These are phyloP conservation scores for Fusarium nematophilum DNA, from an alignment of 2,329 filamentous ascomycete species.

Conservation along the genomic window DNA sequence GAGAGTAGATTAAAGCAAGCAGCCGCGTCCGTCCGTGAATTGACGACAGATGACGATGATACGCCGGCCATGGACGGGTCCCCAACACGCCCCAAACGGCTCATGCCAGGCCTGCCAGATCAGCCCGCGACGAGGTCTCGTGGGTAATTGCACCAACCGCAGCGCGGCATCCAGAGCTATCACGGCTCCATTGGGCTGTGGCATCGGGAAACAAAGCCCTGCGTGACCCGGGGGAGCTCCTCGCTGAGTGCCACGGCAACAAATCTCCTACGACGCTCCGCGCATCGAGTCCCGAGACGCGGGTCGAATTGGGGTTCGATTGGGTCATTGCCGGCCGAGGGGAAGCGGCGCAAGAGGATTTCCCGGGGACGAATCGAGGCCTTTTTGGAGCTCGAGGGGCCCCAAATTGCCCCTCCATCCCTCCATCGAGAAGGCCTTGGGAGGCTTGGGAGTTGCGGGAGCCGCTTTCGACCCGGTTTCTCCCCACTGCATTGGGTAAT, in stretches of 20 bases:
- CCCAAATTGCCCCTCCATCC: conserved; percentile 14
- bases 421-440: neutral
- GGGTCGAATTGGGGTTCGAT: conserved; percentile 24
- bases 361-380: conserved; percentile 42
- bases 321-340: conserved; percentile 43
- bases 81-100: conserved; percentile 10
- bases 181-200: conserved; percentile 25
- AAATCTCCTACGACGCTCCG: conserved; percentile 3
- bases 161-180: conserved; percentile 12
- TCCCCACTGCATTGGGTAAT: conserved; percentile 40
- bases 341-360: conserved; percentile 51
- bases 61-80: conserved; percentile 35
- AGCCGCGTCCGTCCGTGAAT: conserved; percentile 31
- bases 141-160: conserved; percentile 32
- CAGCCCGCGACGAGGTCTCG: conserved; percentile 35
- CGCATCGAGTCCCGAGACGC: conserved; percentile 25
- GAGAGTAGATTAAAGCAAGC: neutral
- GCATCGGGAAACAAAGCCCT: conserved; percentile 36
- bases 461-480: conserved; percentile 39
- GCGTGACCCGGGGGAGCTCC: conserved; percentile 33
- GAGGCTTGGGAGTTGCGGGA: conserved; percentile 26
- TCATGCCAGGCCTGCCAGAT: neutral
- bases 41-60: conserved; percentile 43
- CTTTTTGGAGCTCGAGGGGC: conserved; percentile 17
- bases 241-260: neutral